phyloP scores from a whole-genome alignment of 2,329 filamentous ascomycete genomes.

The Pseudopithomyces chartarum region DNA sequence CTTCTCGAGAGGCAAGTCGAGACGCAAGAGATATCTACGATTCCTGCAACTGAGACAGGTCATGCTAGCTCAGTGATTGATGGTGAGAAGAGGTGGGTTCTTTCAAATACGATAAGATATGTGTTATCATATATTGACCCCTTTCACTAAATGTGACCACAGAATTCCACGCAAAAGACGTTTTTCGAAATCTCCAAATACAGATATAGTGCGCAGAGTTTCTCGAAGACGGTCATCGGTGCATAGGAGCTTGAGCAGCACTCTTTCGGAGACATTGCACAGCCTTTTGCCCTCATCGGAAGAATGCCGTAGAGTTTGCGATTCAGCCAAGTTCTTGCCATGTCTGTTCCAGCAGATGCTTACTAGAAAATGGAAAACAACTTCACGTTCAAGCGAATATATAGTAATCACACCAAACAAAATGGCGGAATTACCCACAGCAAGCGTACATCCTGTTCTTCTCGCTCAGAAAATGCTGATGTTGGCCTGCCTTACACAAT shows the following conservation, averaged over 20 bases:
- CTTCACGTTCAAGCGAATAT: neutral
- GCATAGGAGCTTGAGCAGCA: neutral
- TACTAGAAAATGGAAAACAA: neutral
- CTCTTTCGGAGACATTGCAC: constrained; percentile 4
- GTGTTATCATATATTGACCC: neutral
- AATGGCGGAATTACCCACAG: neutral
- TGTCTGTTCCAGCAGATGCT: constrained; percentile 12
- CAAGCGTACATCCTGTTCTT: constrained; percentile 5
- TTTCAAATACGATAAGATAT: neutral
- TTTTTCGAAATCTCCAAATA: neutral
- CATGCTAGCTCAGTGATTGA: neutral
- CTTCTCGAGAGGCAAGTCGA: constrained; percentile 1
- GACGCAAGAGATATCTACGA: neutral
- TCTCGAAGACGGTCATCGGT: neutral
- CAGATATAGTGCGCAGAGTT: neutral
- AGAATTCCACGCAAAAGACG: neutral
- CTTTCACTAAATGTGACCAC: neutral
- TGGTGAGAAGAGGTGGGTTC: neutral
- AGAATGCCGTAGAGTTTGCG: constrained; percentile 5
- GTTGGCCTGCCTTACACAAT: constrained; percentile 5
- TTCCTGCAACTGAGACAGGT: neutral
- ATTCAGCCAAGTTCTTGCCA: neutral
- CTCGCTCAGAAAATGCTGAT: constrained; percentile 10
- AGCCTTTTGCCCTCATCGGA: neutral
- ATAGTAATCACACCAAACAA: neutral